These are phyloP conservation scores for Neofusicoccum kwambonambiense DNA, from an alignment of 2,329 filamentous ascomycete genomes.

Conservation along the genomic window DNA sequence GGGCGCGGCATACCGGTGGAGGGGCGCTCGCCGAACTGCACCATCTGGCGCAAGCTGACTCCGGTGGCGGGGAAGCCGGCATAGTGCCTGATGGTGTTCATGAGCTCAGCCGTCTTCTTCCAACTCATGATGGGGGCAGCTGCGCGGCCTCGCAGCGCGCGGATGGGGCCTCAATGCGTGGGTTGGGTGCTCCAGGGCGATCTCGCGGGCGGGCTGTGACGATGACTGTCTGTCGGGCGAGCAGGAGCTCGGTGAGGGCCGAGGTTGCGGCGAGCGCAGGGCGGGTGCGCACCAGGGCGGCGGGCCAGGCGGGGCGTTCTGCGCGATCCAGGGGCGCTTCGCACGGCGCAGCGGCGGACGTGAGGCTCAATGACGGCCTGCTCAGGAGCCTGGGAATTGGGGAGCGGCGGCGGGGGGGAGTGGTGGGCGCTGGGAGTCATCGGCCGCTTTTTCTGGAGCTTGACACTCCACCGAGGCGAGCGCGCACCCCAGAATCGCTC, in stretches of 20 bases:
- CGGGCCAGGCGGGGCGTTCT: background rate
- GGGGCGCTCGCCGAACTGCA: slow-evolving; percentile 93
- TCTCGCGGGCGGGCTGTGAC: background rate
- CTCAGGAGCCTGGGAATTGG: slow-evolving; percentile 3
- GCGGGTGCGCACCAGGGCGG: background rate
- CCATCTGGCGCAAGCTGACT: slow-evolving; percentile 91
- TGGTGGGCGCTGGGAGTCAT: slow-evolving; percentile 8
- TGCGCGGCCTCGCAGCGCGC: slow-evolving; percentile 28
- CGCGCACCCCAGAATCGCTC: slow-evolving; percentile 13
- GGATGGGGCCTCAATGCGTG: slow-evolving; percentile 11
- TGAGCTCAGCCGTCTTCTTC: slow-evolving; percentile 85
- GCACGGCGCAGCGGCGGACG: background rate
- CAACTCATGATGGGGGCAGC: slow-evolving; percentile 71
- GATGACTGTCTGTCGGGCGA: background rate
- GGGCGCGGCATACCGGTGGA: slow-evolving; percentile 54
- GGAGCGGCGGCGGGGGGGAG: background rate
- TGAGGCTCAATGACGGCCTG: background rate
- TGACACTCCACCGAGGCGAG: slow-evolving; percentile 8
- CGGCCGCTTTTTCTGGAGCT: slow-evolving; percentile 16
- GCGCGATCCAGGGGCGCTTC: background rate
- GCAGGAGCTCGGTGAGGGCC: slow-evolving; percentile 8
- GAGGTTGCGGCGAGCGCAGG: slow-evolving; percentile 14
- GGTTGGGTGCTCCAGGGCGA: background rate
- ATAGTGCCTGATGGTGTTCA: slow-evolving; percentile 97
- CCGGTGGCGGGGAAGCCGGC: slow-evolving; percentile 95